A percentile compares a stretch with the other conserved stretches of the same genome.
Conservation (phyloP, 495 filamentous ascomycete species). For the Tuber magnatum region DNA sequence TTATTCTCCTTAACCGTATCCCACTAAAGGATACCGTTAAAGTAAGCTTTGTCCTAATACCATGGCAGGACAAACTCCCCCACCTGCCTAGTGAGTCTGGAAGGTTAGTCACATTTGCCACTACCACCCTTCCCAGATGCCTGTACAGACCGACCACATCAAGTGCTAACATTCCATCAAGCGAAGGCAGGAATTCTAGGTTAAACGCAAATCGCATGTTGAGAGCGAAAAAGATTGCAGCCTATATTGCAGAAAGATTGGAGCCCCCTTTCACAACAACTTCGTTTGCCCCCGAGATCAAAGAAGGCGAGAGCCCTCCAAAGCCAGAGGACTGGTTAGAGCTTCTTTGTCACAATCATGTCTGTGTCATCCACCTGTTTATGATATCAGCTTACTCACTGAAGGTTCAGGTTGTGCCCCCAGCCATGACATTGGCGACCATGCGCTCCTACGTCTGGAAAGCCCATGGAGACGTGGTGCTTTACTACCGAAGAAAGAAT, state of each 20-base stretch:
- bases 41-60: slow-evolving; percentile 82
- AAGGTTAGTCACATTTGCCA: slow-evolving; percentile 14
- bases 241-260: slow-evolving; percentile 85
- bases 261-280: slow-evolving; percentile 49
- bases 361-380: slow-evolving; percentile 45
- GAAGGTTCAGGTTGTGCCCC: slow-evolving; percentile 51
- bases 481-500: slow-evolving; percentile 87
- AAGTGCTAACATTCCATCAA: slow-evolving; percentile 14
- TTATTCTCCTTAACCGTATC: slow-evolving; percentile 74
- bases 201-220: slow-evolving; percentile 97
- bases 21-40: slow-evolving; percentile 89
- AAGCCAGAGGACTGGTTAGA: slow-evolving; percentile 90
- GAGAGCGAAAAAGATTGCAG: slow-evolving; percentile 86
- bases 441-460: slow-evolving; percentile 89
- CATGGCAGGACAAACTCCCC: slow-evolving; percentile 70
- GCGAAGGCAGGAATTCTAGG: slow-evolving; percentile 47
- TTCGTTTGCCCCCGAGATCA: slow-evolving; percentile 19
- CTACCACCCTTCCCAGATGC: background rate
- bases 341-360: slow-evolving; percentile 85
- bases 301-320: slow-evolving; percentile 41
- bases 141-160: background rate
- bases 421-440: slow-evolving; percentile 83
- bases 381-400: slow-evolving; percentile 9
- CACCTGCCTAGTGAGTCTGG: slow-evolving; percentile 30
- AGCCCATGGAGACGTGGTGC: slow-evolving; percentile 75